Percentiles rank a stretch among this genome's conserved stretches.
Conservation (phyloP, 257 asterid genomes). For the Galeopsis tetrahit region DNA sequence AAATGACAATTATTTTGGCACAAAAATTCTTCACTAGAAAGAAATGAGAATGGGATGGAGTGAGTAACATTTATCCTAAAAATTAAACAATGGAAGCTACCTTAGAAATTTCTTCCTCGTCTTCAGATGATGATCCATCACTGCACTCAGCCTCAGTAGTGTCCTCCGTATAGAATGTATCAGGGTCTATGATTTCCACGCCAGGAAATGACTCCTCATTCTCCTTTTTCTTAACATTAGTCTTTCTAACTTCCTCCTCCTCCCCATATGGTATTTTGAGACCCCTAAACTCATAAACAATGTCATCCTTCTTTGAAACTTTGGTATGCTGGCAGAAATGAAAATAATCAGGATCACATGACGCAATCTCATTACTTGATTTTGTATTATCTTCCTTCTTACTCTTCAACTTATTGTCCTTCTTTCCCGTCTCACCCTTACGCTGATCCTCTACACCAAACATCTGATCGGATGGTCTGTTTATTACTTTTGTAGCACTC, state of each 20-base stretch:
- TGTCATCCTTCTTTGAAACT: background rate
- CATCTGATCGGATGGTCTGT: background rate
- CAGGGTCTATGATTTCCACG: background rate
- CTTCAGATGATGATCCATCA: too few relatives aligned
- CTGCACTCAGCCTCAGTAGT: too few relatives aligned
- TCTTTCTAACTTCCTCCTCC: background rate
- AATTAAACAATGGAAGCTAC: too few relatives aligned
- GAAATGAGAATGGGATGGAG: too few relatives aligned
- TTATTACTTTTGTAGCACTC: slow-evolving; percentile 13
- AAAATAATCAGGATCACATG: background rate
- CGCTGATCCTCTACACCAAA: background rate
- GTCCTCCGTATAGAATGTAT: background rate
- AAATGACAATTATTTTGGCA: too few relatives aligned
- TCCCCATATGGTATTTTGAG: background rate
- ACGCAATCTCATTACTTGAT: background rate
- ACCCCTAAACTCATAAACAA: background rate
- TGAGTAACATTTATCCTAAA: too few relatives aligned
- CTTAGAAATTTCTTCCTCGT: too few relatives aligned
- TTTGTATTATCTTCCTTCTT: background rate
- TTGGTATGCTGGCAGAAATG: background rate
- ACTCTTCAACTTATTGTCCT: background rate
- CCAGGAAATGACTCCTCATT: background rate
- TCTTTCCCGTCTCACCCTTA: background rate
- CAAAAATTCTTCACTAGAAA: too few relatives aligned
- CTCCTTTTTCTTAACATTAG: background rate